Conservation (phyloP, 2,329 filamentous ascomycete species). For the Cytospora piceicola region DNA sequence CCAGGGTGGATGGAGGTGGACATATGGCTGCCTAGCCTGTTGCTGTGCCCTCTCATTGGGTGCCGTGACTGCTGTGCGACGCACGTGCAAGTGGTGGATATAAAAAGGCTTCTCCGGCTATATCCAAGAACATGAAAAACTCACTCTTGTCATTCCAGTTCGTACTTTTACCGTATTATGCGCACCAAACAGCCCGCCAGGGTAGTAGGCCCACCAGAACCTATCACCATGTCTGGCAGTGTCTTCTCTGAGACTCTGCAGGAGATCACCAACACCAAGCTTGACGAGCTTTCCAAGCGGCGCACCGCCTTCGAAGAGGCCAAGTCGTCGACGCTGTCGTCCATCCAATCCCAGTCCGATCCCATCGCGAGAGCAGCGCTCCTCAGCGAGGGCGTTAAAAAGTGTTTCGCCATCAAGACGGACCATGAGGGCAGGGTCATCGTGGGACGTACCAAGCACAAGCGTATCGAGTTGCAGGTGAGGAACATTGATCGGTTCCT, state of each 20-base stretch:
- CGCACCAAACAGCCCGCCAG: neutral
- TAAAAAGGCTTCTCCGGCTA: neutral
- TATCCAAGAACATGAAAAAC: neutral
- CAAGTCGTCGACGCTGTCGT: slow-evolving; percentile 40
- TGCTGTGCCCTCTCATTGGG: slow-evolving; percentile 4
- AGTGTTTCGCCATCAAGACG: slow-evolving; percentile 47
- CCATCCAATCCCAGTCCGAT: slow-evolving; percentile 35
- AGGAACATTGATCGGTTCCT: slow-evolving; percentile 47
- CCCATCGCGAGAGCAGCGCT: slow-evolving; percentile 39
- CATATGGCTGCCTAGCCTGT: slow-evolving; percentile 5
- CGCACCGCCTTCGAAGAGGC: slow-evolving; percentile 43
- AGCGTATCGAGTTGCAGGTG: slow-evolving; percentile 40
- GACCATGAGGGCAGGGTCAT: slow-evolving; percentile 54
- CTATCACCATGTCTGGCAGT: slow-evolving; percentile 35
- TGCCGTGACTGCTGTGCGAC: too few species aligned
- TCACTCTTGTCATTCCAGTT: neutral
- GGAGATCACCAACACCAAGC: slow-evolving; percentile 49
- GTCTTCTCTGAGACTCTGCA: slow-evolving; percentile 49
- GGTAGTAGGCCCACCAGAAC: neutral
- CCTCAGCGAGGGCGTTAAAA: slow-evolving; percentile 43
- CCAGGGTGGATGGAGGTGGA: neutral
- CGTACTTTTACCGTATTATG: neutral
- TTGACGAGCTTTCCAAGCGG: slow-evolving; percentile 48
- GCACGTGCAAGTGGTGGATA: neutral
- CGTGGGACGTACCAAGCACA: slow-evolving; percentile 39